These are phyloP conservation scores for Laetiporus sulphureus DNA, from an alignment of 1,284 basidiomycete species.

Conservation along the genomic window DNA sequence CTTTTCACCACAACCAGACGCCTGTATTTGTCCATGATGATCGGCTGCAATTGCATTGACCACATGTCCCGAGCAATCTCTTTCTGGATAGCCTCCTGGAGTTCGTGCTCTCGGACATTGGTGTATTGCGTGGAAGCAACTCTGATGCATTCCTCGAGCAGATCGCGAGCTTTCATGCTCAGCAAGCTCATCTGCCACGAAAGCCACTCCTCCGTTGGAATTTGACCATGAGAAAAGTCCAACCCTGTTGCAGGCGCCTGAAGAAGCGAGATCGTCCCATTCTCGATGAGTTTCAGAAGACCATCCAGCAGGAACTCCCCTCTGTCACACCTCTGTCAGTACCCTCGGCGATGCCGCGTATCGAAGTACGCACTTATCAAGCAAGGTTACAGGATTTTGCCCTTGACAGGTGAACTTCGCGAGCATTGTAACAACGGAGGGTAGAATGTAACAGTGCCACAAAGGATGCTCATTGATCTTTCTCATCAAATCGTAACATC, in stretches of 20 bases:
- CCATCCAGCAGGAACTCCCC: conserved; percentile 33
- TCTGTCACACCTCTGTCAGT: conserved; percentile 15
- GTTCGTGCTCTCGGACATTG: conserved; percentile 17
- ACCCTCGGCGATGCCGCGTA: not conserved
- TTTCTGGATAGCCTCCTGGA: conserved; percentile 27
- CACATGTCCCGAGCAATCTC: conserved; percentile 37
- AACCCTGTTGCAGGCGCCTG: conserved; percentile 31
- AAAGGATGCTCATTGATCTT: conserved; percentile 51
- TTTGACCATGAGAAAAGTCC: conserved; percentile 6
- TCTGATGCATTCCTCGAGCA: conserved; percentile 35
- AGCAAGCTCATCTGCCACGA: conserved; percentile 18
- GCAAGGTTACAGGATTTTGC: conserved; percentile 15
- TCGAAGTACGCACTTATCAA: conserved; percentile 20
- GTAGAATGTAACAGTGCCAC: conserved; percentile 59
- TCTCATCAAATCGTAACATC: conserved; percentile 37
- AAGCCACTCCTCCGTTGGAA: conserved; percentile 21
- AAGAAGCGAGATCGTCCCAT: conserved; percentile 45
- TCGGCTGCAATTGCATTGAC: conserved; percentile 47
- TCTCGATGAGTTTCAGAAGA: conserved; percentile 41
- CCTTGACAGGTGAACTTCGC: conserved; percentile 22
- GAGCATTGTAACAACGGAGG: conserved; percentile 47
- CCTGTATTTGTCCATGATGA: conserved; percentile 49
- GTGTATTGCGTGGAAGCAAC: conserved; percentile 33
- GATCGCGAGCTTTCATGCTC: conserved; percentile 24
- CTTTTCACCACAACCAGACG: conserved; percentile 53